Conservation (phyloP, 2,329 filamentous ascomycete species). For the Trichoderma breve region DNA sequence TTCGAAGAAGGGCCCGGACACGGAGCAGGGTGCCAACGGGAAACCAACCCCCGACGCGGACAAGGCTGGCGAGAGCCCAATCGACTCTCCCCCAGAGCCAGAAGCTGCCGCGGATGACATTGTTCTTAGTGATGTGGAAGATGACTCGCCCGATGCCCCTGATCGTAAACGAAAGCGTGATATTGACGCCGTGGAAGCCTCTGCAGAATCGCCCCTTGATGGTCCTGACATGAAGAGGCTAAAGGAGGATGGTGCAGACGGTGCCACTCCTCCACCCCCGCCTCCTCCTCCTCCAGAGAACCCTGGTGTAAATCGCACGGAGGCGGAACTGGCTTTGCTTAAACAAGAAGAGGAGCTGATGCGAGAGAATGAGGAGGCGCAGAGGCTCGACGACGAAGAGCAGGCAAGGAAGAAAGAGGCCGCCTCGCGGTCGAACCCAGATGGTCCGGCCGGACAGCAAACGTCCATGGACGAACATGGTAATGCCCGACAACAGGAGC, state of each 20-base stretch:
- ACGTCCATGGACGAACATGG: constrained; percentile 22
- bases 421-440: constrained; percentile 15
- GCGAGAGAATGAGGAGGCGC: constrained; percentile 55
- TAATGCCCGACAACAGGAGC: constrained; percentile 26
- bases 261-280: constrained; percentile 44
- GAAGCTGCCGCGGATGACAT: constrained; percentile 28
- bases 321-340: constrained; percentile 45
- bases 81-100: constrained; percentile 5
- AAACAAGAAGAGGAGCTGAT: constrained; percentile 52
- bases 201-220: constrained; percentile 51
- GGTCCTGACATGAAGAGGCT: constrained; percentile 54
- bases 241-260: constrained; percentile 46
- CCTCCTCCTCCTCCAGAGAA: constrained; percentile 45
- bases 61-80: constrained; percentile 21
- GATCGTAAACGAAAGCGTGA: constrained; percentile 65
- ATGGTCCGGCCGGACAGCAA: neutral
- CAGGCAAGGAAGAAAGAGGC: constrained; percentile 33
- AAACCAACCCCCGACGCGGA: constrained; percentile 17
- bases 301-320: constrained; percentile 37
- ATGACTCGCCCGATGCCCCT: constrained; percentile 45
- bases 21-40: constrained; percentile 16
- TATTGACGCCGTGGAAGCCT: constrained; percentile 38
- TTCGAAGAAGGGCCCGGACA: constrained; percentile 27
- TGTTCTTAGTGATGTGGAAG: constrained; percentile 44
- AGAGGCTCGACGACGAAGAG: constrained; percentile 49